A percentile compares a stretch with the other conserved stretches of the same genome.
phyloP scores from a whole-genome alignment of 78 protist species.

The Creolimax fragrantissima region DNA sequence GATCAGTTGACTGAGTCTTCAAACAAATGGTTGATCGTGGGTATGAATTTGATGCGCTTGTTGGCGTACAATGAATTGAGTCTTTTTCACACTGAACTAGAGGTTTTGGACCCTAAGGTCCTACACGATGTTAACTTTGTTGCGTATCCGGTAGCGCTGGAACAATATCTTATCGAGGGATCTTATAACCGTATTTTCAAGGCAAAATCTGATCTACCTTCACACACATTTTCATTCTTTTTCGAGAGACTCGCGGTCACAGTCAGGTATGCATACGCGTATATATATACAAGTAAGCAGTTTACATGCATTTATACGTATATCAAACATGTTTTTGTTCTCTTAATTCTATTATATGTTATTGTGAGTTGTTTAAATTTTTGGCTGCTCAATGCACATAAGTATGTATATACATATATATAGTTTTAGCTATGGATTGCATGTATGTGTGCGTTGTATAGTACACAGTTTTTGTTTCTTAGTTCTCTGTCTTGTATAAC shows the following conservation, averaged over 20 bases:
- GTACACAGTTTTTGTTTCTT: too few species aligned
- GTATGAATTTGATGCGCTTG: slow-evolving; percentile 57
- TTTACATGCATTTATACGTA: background rate
- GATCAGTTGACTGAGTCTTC: background rate
- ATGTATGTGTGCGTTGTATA: background rate
- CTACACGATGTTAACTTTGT: background rate
- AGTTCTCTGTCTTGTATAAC: too few species aligned
- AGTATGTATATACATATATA: background rate
- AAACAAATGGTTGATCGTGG: slow-evolving; percentile 25
- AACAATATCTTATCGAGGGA: slow-evolving; percentile 65
- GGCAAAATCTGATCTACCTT: slow-evolving; percentile 12
- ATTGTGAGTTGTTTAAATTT: too few species aligned
- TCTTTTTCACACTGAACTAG: slow-evolving; percentile 60
- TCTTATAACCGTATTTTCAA: slow-evolving; percentile 25
- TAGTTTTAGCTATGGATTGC: background rate
- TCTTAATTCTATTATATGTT: background rate
- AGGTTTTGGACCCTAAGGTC: slow-evolving; percentile 6
- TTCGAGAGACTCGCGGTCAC: slow-evolving; percentile 27
- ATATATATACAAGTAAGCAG: background rate
- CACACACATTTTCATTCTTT: background rate
- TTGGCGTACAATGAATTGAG: slow-evolving; percentile 43
- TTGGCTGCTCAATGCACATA: background rate
- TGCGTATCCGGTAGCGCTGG: slow-evolving; percentile 32
- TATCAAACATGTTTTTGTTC: background rate
- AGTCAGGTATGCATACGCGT: slow-evolving; percentile 22